Conservation (phyloP, 495 filamentous ascomycete species). For the Xylaria scruposa region DNA sequence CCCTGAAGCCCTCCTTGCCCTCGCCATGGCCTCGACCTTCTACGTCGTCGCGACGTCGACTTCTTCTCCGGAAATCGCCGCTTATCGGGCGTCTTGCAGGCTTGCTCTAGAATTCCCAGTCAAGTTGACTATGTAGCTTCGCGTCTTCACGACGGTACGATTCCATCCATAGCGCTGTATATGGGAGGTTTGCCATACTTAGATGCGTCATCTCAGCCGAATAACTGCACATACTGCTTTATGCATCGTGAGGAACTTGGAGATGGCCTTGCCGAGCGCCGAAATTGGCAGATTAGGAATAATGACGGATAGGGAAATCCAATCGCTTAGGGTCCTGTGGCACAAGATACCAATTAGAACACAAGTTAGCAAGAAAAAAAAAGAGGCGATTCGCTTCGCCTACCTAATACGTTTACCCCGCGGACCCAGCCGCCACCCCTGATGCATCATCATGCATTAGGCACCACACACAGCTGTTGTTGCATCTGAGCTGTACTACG, state of each 20-base stretch:
- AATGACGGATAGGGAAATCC: not conserved
- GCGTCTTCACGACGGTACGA: not conserved
- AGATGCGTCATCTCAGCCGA: not conserved
- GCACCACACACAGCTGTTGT: not conserved
- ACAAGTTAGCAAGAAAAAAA: not conserved
- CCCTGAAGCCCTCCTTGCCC: too few relatives aligned
- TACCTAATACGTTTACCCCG: constrained; percentile 24
- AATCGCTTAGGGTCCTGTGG: not conserved
- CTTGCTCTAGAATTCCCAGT: not conserved
- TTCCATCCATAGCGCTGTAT: not conserved
- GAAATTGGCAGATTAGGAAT: not conserved
- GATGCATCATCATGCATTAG: constrained; percentile 13
- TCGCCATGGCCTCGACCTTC: not conserved
- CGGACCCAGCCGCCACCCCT: constrained; percentile 14
- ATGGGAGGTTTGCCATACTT: not conserved
- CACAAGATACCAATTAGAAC: not conserved
- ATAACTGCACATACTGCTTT: not conserved
- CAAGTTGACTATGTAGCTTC: not conserved
- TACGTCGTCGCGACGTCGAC: not conserved
- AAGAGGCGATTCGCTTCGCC: not conserved
- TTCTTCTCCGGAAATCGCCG: not conserved
- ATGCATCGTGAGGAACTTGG: not conserved
- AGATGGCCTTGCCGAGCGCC: not conserved
- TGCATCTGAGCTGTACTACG: constrained; percentile 3
- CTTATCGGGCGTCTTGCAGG: not conserved